phyloP scores from a whole-genome alignment of 495 filamentous ascomycete genomes.

The Penicillium parvum region DNA sequence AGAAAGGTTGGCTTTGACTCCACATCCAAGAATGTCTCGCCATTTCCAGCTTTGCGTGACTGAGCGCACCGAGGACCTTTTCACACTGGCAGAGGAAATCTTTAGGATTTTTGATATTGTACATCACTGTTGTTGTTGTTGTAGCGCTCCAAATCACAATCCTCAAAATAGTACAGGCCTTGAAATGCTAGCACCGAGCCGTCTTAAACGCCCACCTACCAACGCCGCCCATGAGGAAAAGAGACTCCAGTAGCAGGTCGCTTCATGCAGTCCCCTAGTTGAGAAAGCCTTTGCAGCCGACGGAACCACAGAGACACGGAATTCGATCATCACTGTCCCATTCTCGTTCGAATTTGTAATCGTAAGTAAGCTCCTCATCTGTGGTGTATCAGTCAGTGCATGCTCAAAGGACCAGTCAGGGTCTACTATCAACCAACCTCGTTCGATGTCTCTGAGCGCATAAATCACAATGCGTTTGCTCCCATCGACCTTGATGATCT shows the following conservation, averaged over 20 bases:
- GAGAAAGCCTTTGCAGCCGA: slow-evolving; percentile 96
- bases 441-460: slow-evolving; percentile 86
- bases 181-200: slow-evolving; percentile 14
- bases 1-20: too few species aligned
- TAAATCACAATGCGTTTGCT: slow-evolving; percentile 99
- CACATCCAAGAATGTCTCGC: too few species aligned
- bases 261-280: slow-evolving; percentile 56
- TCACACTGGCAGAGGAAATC: too few species aligned
- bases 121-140: slow-evolving; percentile 20
- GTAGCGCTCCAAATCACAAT: slow-evolving; percentile 21
- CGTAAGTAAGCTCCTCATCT: slow-evolving; percentile 99
- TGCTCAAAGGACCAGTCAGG: too few species aligned
- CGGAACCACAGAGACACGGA: slow-evolving; percentile 92
- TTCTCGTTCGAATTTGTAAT: slow-evolving; percentile 99
- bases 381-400: too few species aligned
- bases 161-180: slow-evolving; percentile 15
- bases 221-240: slow-evolving; percentile 15
- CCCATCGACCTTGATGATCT: slow-evolving; percentile 99
- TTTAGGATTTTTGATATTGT: slow-evolving; percentile 26
- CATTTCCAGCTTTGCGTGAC: too few species aligned
- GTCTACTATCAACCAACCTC: slow-evolving; percentile 89
- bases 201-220: slow-evolving; percentile 15
- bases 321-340: slow-evolving; percentile 92
- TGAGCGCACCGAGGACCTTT: too few species aligned
- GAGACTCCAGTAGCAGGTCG: slow-evolving; percentile 2